Base-by-base conservation (phyloP, 2,329 filamentous ascomycete genomes). In the Orbilia blumenaviensis region DNA sequence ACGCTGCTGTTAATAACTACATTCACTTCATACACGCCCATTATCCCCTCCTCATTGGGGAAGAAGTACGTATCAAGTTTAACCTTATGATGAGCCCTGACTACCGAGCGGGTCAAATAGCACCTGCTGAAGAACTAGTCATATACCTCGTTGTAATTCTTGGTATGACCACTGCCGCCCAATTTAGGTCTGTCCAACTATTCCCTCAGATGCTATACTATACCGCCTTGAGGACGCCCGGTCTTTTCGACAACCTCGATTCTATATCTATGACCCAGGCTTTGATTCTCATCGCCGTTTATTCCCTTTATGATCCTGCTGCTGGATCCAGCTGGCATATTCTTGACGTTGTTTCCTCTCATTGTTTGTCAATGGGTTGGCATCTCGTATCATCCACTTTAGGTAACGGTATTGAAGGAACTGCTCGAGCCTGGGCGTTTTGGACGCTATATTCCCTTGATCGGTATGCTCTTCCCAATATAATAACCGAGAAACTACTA, bases 361-460 rank as follows among this genome's bases (percentile, higher is more conserved):
- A 69, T 25, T 76, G 72, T 58, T 29, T 76, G 10, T 69, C 72
- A 3, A 69, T 66, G 64, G 72, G 72, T 7, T 44, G 67, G 10
- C 72, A 76, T 41, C 64, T 76, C 3, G 61, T 76, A 27, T 69
- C 72, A 1, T 76, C 72, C 0, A 54, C 72, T n/a, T 16, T 76
- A 1, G 72, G 72, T 3, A 76, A 76, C 12, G 72, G 72, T 8
- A 61, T 76, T 18, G 72, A 76, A 36, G 63, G 72, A 18, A 66
- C 64, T 1, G 48, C 72, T 18, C 67, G 68, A 32, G 56, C 42
- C n/a, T 76, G 72, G 72, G 64, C 72, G 9, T 76, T 76, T 16
- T 76, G 72, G 72, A 76, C 72, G 2, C 50, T 76, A 10, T 76
- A 76, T 32, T 76, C 72, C 9, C 72, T 76, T n/a, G 72, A 76